Base-by-base conservation (phyloP, 139 green algal species). In the Closterium sp. region DNA sequence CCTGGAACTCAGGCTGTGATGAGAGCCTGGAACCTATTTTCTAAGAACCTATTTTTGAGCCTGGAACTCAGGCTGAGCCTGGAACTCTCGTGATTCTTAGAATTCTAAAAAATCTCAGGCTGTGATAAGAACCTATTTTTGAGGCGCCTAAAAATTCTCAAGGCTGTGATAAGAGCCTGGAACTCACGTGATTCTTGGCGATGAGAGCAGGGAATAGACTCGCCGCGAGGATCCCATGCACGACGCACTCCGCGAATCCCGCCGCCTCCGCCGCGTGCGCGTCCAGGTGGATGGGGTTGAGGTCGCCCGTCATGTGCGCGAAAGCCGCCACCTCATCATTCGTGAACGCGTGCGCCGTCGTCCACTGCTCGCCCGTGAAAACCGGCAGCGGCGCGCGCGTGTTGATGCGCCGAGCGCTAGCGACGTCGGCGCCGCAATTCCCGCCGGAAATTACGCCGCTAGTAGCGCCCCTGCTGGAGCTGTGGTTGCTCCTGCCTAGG, bases 221-320 rank as follows among this genome's bases (percentile, higher is more conserved):
- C 28, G 84, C 84, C 0, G 84, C 84, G 21, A 87, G 84, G 31
- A 87, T 87, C 31, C 84, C 84, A 5, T 87, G 84, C 84, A 87
- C 84, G 1, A 87, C 84, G 31, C 84, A 87, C 31, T 33, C 31
- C 84, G 30, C 84, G 31, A 87, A 87, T 33, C 31, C 31, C 31
- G 84, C 84, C 84, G 31, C 31, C 84, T 33, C 31, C 9, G 84
- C 84, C 25, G 84, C 84, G 31, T 23, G 30, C 31, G 30, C 84
- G 30, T 87, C 84, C 1, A 87, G 84, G 84, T 87, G 84, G 84
- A 87, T 87, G 84, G 84, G 84, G 84, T 87, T 87, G 1, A 33
- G 31, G 28, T 87, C 84, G 31, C 84, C 84, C 28, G 84, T 87
- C 84, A 87, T 76, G 55, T 76, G 55, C 55, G 55, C 55, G 55